These are phyloP conservation scores for Solanum pinnatisectum DNA, from an alignment of 257 asterid species.

Conservation along the genomic window DNA sequence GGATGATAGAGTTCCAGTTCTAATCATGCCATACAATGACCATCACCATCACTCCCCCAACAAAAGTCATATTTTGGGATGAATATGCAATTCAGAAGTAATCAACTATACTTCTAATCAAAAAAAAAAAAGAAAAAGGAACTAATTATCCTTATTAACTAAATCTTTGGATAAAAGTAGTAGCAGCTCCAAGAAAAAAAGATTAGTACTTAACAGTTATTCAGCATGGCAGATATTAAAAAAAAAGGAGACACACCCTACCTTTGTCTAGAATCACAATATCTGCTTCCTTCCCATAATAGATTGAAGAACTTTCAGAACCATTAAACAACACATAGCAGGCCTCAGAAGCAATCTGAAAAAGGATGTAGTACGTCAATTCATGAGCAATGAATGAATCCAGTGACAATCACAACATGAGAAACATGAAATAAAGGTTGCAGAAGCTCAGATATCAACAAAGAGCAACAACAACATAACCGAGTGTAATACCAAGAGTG, in stretches of 20 bases:
- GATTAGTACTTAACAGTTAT: background rate
- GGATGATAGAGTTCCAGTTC: background rate
- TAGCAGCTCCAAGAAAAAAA: background rate
- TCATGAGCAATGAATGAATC: background rate
- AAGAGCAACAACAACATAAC: background rate
- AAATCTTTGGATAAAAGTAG: background rate
- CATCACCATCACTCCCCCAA: background rate
- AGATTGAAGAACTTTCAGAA: slow-evolving; percentile 41
- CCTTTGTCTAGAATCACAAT: slow-evolving; percentile 56
- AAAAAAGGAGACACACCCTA: slow-evolving; percentile 8
- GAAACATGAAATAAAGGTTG: background rate
- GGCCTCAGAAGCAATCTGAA: slow-evolving; percentile 35
- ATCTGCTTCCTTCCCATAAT: slow-evolving; percentile 36
- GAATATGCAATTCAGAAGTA: background rate
- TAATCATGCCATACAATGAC: background rate
- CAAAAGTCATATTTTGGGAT: background rate
- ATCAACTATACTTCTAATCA: background rate
- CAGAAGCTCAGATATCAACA: background rate
- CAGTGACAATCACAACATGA: background rate
- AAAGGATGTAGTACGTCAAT: background rate
- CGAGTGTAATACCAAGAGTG: background rate
- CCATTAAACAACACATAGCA: slow-evolving; percentile 58
- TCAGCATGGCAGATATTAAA: background rate
- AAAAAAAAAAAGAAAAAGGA: background rate
- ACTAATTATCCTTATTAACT: background rate